A percentile compares a stretch with the other conserved stretches of the same genome.
Evolutionary conservation across 805 yeast genomes (phyloP).

Genomic region (Suhomyces prunicola): DNA sequence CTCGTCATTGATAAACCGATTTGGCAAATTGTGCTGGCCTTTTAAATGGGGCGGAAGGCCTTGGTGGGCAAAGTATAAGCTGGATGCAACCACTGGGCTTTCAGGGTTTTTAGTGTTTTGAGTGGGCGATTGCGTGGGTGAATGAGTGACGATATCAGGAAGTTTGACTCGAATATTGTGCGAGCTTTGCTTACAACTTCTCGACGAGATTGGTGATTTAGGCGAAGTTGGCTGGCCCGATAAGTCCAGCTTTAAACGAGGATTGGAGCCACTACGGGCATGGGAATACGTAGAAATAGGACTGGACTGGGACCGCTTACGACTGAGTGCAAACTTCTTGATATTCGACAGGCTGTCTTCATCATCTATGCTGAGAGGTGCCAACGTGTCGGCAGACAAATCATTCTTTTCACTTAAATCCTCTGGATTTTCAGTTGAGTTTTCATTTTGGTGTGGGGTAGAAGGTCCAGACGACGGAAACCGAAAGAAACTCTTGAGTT

Average conservation of each 20-base stretch:
- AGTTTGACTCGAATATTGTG: conserved; percentile 7
- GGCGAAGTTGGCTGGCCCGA: no score
- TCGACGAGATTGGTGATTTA: background rate
- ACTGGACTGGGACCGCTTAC: conserved; percentile 10
- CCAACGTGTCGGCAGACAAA: background rate
- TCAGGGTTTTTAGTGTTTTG: background rate
- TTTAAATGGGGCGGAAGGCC: conserved; percentile 55
- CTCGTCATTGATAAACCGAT: conserved; percentile 8
- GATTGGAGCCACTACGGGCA: background rate
- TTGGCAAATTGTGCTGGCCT: conserved; percentile 5
- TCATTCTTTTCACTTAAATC: background rate
- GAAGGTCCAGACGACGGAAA: conserved; percentile 7
- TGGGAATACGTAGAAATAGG: conserved; percentile 1
- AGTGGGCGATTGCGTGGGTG: background rate
- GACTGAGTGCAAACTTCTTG: conserved; percentile 4
- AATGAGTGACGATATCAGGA: conserved; percentile 12
- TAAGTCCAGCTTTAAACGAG: background rate
- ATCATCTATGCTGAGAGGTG: background rate
- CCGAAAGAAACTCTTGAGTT: conserved; percentile 28
- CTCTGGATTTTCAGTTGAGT: background rate
- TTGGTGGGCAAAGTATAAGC: conserved; percentile 55
- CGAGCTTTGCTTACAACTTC: conserved; percentile 7
- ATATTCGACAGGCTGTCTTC: background rate
- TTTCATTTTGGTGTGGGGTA: background rate
- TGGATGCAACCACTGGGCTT: conserved; percentile 32